Percentiles rank a stretch among this genome's conserved stretches.
Conservation (phyloP, 2,329 filamentous ascomycete genomes). For the Curvularia eragrostidis region DNA sequence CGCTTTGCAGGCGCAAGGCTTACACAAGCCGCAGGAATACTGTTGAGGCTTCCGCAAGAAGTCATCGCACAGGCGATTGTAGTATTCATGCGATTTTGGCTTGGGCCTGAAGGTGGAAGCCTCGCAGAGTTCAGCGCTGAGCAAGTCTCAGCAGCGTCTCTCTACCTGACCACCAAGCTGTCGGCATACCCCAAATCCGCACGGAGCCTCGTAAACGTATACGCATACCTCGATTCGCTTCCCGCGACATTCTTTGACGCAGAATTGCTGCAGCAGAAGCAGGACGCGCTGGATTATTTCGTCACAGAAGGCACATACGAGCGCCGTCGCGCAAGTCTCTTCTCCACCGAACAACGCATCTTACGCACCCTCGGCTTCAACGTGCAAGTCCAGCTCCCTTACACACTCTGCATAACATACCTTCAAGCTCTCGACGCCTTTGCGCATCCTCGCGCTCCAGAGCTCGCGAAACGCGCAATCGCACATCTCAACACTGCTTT, state of each 20-base stretch:
- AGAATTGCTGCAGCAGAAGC: constrained; percentile 28
- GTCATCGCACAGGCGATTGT: constrained; percentile 86
- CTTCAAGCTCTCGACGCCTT: constrained; percentile 84
- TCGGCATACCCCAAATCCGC: constrained; percentile 77
- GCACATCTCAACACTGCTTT: constrained; percentile 86
- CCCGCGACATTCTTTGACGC: constrained; percentile 62
- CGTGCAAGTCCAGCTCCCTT: constrained; percentile 83
- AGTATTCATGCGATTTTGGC: constrained; percentile 81
- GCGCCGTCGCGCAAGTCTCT: constrained; percentile 64
- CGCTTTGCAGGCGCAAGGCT: constrained; percentile 75
- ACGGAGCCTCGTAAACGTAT: constrained; percentile 83
- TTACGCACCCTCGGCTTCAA: constrained; percentile 80
- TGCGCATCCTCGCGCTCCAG: constrained; percentile 51
- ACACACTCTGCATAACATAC: constrained; percentile 88
- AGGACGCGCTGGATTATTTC: constrained; percentile 54
- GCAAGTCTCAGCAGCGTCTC: constrained; percentile 79
- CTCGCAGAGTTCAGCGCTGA: constrained; percentile 60
- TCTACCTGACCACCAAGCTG: constrained; percentile 85
- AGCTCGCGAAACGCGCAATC: constrained; percentile 69
- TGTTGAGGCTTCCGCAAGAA: constrained; percentile 84
- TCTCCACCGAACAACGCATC: constrained; percentile 78
- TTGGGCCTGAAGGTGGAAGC: constrained; percentile 62
- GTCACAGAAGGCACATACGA: constrained; percentile 77
- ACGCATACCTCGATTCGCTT: constrained; percentile 76
- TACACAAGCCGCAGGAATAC: constrained; percentile 78